Evolutionary conservation across 306 rosid species (phyloP).

Genomic region (Pyrus bretschneideri): DNA sequence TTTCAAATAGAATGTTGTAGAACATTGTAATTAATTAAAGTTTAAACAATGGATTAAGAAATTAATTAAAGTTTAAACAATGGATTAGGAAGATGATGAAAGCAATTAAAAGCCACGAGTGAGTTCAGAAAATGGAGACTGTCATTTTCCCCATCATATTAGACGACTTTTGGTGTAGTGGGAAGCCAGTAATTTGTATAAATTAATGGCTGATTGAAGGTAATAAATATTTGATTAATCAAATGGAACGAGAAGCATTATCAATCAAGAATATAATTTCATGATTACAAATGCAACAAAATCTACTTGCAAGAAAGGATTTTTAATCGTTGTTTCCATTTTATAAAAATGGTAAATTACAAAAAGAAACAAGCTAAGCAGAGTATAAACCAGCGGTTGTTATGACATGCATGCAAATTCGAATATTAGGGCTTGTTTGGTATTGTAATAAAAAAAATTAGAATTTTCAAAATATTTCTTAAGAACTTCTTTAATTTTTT

Average conservation of each 20-base stretch:
- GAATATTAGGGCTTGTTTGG: no score
- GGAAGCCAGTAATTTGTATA: not conserved
- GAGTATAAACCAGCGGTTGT: not conserved
- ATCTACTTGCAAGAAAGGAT: not conserved
- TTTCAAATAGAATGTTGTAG: not conserved
- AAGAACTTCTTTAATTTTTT: no score
- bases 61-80: not conserved
- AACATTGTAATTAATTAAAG: not conserved
- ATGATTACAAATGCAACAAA: no score
- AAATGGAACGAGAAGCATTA: no score
- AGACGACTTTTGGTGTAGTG: constrained; percentile 4
- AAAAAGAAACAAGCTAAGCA: not conserved
- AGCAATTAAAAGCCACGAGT: not conserved
- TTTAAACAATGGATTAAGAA: no score
- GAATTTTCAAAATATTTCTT: no score
- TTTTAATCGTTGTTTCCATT: not conserved
- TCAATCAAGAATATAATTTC: no score
- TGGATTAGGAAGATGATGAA: constrained; percentile 3
- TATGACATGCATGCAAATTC: not conserved
- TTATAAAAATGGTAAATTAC: not conserved
- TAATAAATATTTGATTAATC: no score
- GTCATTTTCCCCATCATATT: not conserved
- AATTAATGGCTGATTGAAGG: not conserved
- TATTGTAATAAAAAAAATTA: no score
- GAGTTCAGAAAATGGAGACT: not conserved